A percentile compares a stretch with the other conserved stretches of the same genome.
phyloP scores from a whole-genome alignment of 163 green algal species.

The Chlamydomonas reinhardtii region DNA sequence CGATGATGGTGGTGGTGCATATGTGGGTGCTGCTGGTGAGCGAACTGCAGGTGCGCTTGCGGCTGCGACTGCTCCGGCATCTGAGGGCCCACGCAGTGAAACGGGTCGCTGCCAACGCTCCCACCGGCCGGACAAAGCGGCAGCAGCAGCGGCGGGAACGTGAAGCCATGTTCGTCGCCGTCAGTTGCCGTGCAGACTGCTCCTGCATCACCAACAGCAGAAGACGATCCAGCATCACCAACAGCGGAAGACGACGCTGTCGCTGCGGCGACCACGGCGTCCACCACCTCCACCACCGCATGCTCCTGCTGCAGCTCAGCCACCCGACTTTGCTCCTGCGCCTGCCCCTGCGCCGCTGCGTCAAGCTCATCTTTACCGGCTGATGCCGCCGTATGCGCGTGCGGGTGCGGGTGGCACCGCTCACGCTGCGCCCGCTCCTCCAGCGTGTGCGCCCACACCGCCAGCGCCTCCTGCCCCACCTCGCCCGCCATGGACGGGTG shows the following conservation, averaged over 20 bases:
- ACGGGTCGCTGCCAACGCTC: not conserved
- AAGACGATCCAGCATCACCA: too few species aligned
- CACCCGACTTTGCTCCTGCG: too few species aligned
- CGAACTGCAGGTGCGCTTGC: not conserved
- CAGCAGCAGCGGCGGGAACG: not conserved
- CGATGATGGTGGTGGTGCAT: conserved; percentile 18
- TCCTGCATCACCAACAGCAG: too few species aligned
- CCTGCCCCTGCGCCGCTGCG: too few species aligned
- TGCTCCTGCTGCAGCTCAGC: too few species aligned
- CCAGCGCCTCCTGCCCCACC: not conserved
- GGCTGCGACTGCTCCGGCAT: not conserved
- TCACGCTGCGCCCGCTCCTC: too few species aligned
- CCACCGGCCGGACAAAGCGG: not conserved
- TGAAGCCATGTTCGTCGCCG: not conserved
- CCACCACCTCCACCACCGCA: not conserved
- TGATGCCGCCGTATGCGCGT: too few species aligned
- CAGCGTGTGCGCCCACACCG: too few species aligned
- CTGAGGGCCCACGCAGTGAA: not conserved
- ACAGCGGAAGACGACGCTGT: too few species aligned
- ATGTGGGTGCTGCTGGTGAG: not conserved
- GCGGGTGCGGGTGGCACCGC: too few species aligned
- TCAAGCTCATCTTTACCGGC: too few species aligned
- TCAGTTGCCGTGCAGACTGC: not conserved
- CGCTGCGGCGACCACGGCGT: too few species aligned
- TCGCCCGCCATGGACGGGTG: conserved; percentile 54